These are phyloP conservation scores for Ceratocystis huliohia DNA, from an alignment of 2,329 filamentous ascomycete genomes.

Conservation along the genomic window DNA sequence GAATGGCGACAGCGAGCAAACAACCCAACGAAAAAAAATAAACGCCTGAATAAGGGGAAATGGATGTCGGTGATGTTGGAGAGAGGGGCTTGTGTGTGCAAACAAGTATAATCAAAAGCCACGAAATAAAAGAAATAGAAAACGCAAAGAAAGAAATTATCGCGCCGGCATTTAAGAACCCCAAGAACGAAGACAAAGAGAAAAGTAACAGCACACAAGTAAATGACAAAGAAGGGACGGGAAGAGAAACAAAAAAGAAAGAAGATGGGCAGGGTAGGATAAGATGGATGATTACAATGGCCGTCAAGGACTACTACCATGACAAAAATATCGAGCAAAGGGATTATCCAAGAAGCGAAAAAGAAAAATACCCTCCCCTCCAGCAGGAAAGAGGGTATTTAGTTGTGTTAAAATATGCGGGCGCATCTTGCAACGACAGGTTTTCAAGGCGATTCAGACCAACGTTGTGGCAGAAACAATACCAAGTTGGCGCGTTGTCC, in stretches of 20 bases:
- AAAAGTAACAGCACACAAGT: conserved; percentile 20
- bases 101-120: conserved; percentile 13
- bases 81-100: too few species aligned
- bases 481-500: neutral
- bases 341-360: conserved; percentile 8
- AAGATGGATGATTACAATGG: conserved; percentile 12
- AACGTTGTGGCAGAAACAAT: neutral
- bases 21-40: conserved; percentile 13
- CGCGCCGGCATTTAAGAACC: conserved; percentile 12
- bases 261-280: neutral
- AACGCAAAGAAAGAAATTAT: conserved; percentile 13
- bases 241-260: neutral
- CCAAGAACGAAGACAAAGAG: conserved; percentile 4
- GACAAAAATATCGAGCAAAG: conserved; percentile 14
- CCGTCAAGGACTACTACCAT: conserved; percentile 6
- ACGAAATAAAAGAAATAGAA: conserved; percentile 15
- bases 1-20: neutral
- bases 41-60: conserved; percentile 22
- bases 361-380: neutral
- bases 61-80: too few species aligned
- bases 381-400: neutral
- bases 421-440: neutral
- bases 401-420: neutral
- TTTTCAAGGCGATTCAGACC: too few species aligned
- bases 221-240: neutral